phyloP scores from a whole-genome alignment of 192 early-diverging fungal species.

The Backusella tarrabulga region DNA sequence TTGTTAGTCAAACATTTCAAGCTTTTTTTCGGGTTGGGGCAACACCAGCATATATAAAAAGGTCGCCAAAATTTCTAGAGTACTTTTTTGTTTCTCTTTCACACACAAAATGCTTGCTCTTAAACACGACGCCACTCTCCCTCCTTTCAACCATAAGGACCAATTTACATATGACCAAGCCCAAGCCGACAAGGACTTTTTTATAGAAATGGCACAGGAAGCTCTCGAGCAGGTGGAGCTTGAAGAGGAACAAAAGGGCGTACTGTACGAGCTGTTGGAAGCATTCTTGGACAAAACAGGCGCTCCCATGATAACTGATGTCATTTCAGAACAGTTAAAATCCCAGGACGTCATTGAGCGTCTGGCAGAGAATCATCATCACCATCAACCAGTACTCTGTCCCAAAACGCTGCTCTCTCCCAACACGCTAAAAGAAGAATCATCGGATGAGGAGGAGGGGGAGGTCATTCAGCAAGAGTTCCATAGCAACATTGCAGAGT shows the following conservation, averaged over 20 bases:
- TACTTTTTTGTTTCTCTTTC: neutral
- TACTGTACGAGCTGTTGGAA: slow-evolving; percentile 30
- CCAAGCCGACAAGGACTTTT: slow-evolving; percentile 5
- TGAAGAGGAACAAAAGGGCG: slow-evolving; percentile 36
- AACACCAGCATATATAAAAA: neutral
- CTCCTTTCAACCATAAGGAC: neutral
- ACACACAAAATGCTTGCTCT: neutral
- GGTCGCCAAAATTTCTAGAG: neutral
- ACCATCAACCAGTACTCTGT: too few relatives aligned
- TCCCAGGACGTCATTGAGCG: slow-evolving; percentile 38
- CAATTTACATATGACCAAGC: neutral
- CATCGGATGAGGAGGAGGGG: neutral
- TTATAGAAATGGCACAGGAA: slow-evolving; percentile 31
- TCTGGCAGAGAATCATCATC: slow-evolving; percentile 18
- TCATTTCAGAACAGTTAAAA: slow-evolving; percentile 30
- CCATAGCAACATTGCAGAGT: slow-evolving; percentile 13
- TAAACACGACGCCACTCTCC: neutral
- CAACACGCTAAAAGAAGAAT: neutral
- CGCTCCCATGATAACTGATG: slow-evolving; percentile 21
- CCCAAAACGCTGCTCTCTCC: neutral
- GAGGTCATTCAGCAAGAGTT: neutral
- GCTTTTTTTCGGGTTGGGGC: neutral
- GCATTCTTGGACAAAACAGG: slow-evolving; percentile 21
- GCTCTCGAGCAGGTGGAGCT: slow-evolving; percentile 31
- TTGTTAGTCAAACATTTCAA: neutral